A percentile compares a stretch with the other conserved stretches of the same genome.
Evolutionary conservation across 2,329 filamentous ascomycete genomes (phyloP).

Genomic region (Gremmenia infestans): DNA sequence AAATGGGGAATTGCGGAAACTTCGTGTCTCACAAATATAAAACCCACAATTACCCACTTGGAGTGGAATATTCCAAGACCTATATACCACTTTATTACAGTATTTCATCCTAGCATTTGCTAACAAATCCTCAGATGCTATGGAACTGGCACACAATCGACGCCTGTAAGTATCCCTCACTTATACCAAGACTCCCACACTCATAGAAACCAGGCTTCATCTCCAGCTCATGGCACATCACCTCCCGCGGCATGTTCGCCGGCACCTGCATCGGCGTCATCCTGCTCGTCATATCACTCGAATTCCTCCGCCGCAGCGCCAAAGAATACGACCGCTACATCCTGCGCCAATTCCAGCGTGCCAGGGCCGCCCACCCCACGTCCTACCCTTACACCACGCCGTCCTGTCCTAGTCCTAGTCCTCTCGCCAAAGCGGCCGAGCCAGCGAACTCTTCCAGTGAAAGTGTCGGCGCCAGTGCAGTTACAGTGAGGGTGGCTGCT

Average conservation of each 20-base stretch:
- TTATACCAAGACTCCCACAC: not conserved
- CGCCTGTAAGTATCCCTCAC: conserved; percentile 41
- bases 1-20: not conserved
- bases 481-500: not conserved
- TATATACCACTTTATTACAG: not conserved
- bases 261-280: conserved; percentile 75
- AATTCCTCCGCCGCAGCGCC: conserved; percentile 63
- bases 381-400: not conserved
- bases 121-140: conserved; percentile 53
- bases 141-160: conserved; percentile 76
- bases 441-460: not conserved
- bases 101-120: not conserved
- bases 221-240: conserved; percentile 63
- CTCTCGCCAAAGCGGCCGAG: not conserved
- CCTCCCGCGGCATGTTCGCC: conserved; percentile 65
- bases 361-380: conserved; percentile 25
- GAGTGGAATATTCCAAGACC: too few species aligned
- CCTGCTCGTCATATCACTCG: conserved; percentile 66
- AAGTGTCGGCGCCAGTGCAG: not conserved
- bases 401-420: not conserved
- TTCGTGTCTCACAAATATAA: too few species aligned
- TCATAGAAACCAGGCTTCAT: conserved; percentile 50
- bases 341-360: conserved; percentile 44
- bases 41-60: too few species aligned
- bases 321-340: conserved; percentile 71